Conservation (phyloP, 805 yeast species). For the Candida stauntonica region DNA sequence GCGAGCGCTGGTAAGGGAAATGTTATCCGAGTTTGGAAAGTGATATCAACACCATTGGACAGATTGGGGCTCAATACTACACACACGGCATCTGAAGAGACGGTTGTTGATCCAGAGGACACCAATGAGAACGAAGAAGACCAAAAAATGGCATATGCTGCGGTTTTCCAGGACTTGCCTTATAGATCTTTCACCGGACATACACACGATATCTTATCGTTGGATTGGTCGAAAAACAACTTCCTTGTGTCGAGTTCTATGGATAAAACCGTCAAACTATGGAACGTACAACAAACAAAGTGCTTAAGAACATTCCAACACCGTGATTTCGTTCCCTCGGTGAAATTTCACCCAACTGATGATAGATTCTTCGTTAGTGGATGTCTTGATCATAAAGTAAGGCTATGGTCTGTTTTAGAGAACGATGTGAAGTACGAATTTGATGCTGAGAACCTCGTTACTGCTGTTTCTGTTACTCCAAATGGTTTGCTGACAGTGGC, state of each 20-base stretch:
- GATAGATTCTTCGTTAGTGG: slow-evolving; percentile 85
- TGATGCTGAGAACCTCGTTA: slow-evolving; percentile 62
- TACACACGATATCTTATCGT: slow-evolving; percentile 59
- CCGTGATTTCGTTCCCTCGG: slow-evolving; percentile 78
- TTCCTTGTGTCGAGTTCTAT: slow-evolving; percentile 76
- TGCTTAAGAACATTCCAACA: slow-evolving; percentile 65
- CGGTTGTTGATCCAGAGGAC: not conserved
- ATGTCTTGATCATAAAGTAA: slow-evolving; percentile 66
- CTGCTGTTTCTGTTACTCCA: slow-evolving; percentile 72
- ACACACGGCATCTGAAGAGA: not conserved
- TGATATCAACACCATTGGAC: slow-evolving; percentile 67
- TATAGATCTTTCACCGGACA: slow-evolving; percentile 61
- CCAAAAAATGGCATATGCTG: slow-evolving; percentile 45
- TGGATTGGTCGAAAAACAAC: slow-evolving; percentile 87
- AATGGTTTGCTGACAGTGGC: slow-evolving; percentile 53
- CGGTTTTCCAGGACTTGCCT: slow-evolving; percentile 73
- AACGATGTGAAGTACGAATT: slow-evolving; percentile 54
- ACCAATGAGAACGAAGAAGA: slow-evolving; percentile 6
- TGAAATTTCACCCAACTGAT: slow-evolving; percentile 77
- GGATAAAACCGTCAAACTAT: slow-evolving; percentile 77
- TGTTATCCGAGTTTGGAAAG: slow-evolving; percentile 70
- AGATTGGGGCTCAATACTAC: slow-evolving; percentile 26
- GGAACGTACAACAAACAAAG: slow-evolving; percentile 72
- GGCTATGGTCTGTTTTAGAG: slow-evolving; percentile 87
- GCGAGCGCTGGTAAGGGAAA: slow-evolving; percentile 84